Evolutionary conservation across 2,329 filamentous ascomycete species (phyloP).

Genomic region (Colletotrichum karsti): DNA sequence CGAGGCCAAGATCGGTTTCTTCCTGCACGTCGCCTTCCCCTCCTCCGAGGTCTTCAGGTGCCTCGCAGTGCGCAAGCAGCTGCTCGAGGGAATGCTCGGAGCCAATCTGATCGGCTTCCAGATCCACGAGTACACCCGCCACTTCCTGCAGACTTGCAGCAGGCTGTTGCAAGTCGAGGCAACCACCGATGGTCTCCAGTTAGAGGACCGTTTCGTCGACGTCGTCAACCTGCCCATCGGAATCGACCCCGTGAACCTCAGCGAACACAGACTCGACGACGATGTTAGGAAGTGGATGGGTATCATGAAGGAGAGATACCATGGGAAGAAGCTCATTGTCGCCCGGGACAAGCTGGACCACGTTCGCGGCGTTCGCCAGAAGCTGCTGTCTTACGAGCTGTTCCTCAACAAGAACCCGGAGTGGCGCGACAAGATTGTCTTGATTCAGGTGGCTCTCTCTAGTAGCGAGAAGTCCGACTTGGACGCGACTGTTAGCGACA

Average conservation of each 20-base stretch:
- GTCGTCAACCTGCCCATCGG: slow-evolving; percentile 88
- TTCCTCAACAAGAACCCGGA: slow-evolving; percentile 95
- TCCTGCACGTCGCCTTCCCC: slow-evolving; percentile 93
- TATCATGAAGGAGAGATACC: slow-evolving; percentile 84
- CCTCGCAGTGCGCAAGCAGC: slow-evolving; percentile 83
- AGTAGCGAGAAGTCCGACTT: slow-evolving; percentile 89
- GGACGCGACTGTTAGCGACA: slow-evolving; percentile 88
- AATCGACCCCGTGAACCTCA: slow-evolving; percentile 83
- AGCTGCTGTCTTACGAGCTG: slow-evolving; percentile 89
- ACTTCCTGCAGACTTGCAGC: slow-evolving; percentile 96
- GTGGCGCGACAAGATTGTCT: slow-evolving; percentile 86
- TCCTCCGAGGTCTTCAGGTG: slow-evolving; percentile 97
- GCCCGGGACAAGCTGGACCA: slow-evolving; percentile 94
- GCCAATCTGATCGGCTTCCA: slow-evolving; percentile 95
- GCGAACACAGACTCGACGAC: slow-evolving; percentile 73
- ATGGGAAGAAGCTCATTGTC: slow-evolving; percentile 89
- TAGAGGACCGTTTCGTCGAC: slow-evolving; percentile 94
- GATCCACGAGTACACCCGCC: slow-evolving; percentile 89
- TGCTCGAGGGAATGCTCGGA: slow-evolving; percentile 91
- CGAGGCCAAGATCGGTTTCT: slow-evolving; percentile 95
- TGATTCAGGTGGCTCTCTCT: slow-evolving; percentile 94
- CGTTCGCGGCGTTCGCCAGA: slow-evolving; percentile 91
- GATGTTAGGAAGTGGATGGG: slow-evolving; percentile 83
- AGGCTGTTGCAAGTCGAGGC: slow-evolving; percentile 91
- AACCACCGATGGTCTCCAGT: slow-evolving; percentile 84